Base-by-base conservation (phyloP, 176 grass and related monocot genomes). In the Musa troglodytarum region DNA sequence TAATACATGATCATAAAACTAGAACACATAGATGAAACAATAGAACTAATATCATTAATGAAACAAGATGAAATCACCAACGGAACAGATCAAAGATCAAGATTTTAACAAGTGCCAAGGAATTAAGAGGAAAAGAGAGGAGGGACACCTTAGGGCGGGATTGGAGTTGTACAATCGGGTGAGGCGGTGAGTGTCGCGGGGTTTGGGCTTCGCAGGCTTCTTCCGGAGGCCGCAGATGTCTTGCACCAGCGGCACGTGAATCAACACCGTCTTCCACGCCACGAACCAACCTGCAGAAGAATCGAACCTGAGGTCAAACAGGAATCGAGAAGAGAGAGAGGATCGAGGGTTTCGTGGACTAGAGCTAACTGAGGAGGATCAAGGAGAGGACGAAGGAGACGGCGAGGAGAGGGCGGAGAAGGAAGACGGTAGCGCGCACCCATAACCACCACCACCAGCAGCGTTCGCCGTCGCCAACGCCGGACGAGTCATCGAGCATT, bases 171-270 rank as follows among this genome's bases (percentile, higher is more conserved):
- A 99, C 80, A 92, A 94, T 2, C 15, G 64, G 69, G 85, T 72
- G 68, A 99, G 73, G 25, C 96, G 96, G n/a, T 83, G 81, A 54
- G 54, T 69, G 64, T 89, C 84, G 21, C 51, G 7, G 26, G 91
- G 91, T 84, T 89, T 99, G 67, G 88, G 88, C 83, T 88, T 99
- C 75, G 81, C 61, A 1, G 77, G 77, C 85, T 99, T 94, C 76
- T 86, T 92, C 57, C 88, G 86, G 28, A 99, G 88, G 10, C 96
- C 96, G 54, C 80, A 81, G 65, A 99, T 99, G 81, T 99, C 96
- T 79, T 95, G 96, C 78, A 99, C 90, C 61, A 99, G 78, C 17
- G 96, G 88, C 23, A 99, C 96, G 69, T 99, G 96, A 65, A 99
- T 88, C 78, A 99, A 79, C 82, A 99, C 96, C 81, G 86, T 83